Conservation (phyloP, 331 rosid genomes). For the Malus hybrid region DNA sequence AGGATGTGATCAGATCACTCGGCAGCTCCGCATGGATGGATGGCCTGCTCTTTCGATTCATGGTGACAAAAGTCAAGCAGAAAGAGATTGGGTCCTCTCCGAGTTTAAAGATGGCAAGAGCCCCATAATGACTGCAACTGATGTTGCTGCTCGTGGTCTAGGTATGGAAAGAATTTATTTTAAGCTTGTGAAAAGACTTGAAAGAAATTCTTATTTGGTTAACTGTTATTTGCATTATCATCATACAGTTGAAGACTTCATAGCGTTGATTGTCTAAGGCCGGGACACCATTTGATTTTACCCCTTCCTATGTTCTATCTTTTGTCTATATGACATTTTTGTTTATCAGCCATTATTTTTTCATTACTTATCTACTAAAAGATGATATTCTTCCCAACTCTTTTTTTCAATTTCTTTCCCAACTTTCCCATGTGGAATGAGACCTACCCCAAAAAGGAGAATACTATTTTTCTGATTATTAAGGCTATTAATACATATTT, state of each 20-base stretch:
- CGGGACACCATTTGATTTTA: neutral
- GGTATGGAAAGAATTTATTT: slow-evolving; percentile 37
- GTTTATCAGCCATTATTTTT: neutral
- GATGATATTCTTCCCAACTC: neutral
- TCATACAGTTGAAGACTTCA: neutral
- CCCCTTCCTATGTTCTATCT: neutral
- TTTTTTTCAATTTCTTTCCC: neutral
- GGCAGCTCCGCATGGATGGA: slow-evolving; percentile 99
- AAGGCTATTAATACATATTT: neutral
- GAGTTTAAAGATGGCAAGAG: slow-evolving; percentile 96
- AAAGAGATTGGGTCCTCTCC: slow-evolving; percentile 99
- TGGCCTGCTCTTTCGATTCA: slow-evolving; percentile 99
- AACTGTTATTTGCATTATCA: neutral
- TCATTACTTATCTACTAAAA: neutral
- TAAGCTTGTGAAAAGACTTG: slow-evolving; percentile 8
- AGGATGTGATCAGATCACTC: slow-evolving; percentile 93
- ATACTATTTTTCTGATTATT: neutral
- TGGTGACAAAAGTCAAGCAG: slow-evolving; percentile 99
- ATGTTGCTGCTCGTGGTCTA: slow-evolving; percentile 99
- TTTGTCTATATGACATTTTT: neutral
- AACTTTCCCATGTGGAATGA: neutral
- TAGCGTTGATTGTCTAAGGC: no score
- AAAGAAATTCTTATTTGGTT: slow-evolving; percentile 12
- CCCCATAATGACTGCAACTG: slow-evolving; percentile 98
- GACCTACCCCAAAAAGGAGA: neutral